phyloP scores from a whole-genome alignment of 2,329 filamentous ascomycete genomes.

The Neophaeococcomyces aloes region DNA sequence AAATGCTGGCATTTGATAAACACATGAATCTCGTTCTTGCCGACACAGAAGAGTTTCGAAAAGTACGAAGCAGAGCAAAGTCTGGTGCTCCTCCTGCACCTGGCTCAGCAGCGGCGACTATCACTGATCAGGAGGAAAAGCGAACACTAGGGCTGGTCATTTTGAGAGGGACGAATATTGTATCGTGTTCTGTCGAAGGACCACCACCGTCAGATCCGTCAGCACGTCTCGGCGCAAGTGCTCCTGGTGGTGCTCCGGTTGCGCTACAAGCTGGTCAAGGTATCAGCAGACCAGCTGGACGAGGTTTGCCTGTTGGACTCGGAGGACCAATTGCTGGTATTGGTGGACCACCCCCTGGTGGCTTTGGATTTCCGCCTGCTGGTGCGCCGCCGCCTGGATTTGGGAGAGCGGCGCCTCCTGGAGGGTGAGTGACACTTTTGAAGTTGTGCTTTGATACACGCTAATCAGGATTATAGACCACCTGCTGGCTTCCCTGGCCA shows the following conservation, averaged over 20 bases:
- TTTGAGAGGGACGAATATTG: slow-evolving; percentile 84
- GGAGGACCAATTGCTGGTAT: slow-evolving; percentile 84
- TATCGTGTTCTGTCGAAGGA: slow-evolving; percentile 89
- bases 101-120: slow-evolving; percentile 49
- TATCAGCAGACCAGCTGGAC: slow-evolving; percentile 79
- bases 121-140: slow-evolving; percentile 79
- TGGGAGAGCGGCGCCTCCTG: slow-evolving; percentile 40
- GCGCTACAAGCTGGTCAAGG: slow-evolving; percentile 74
- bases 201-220: slow-evolving; percentile 90
- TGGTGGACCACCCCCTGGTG: slow-evolving; percentile 58
- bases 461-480: not conserved
- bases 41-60: slow-evolving; percentile 95
- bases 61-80: slow-evolving; percentile 71
- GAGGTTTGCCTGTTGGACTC: slow-evolving; percentile 71
- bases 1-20: slow-evolving; percentile 99
- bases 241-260: slow-evolving; percentile 49
- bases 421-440: not conserved
- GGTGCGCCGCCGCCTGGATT: slow-evolving; percentile 42
- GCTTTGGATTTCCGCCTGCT: slow-evolving; percentile 42
- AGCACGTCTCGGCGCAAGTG: slow-evolving; percentile 70
- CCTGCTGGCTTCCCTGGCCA: slow-evolving; percentile 10
- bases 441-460: too few species aligned
- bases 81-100: slow-evolving; percentile 49
- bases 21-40: slow-evolving; percentile 99
- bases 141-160: slow-evolving; percentile 92